Base-by-base conservation (phyloP, 2,329 filamentous ascomycete genomes). In the Paraconiothyrium sp. region DNA sequence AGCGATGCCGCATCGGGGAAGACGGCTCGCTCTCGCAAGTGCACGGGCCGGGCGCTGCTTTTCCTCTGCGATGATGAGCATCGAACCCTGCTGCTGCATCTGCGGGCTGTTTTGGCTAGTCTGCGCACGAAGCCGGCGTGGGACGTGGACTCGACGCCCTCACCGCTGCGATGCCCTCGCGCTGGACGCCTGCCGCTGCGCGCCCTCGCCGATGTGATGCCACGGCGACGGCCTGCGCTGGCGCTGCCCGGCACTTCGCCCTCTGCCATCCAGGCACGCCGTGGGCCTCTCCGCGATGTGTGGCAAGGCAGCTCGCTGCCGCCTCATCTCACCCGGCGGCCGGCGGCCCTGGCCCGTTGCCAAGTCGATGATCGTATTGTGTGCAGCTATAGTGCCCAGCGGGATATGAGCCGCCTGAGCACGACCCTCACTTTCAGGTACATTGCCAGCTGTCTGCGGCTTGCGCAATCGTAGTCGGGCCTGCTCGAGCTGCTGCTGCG, bases 321-420 rank as follows among this genome's bases (percentile, higher is more conserved):
- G 62, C 49, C 35, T 41, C 34, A n/a, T 22, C 50, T 27, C 22
- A 2, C 41, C 10, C 16, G 8, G 30, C 54, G 6, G 54, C 41
- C 22, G 22, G 20, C 46, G 41, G 54, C 57, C 54, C 55, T 54
- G 57, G 63, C 22, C 67, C 62, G 66, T 72, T 73, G 71, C 71
- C 71, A 70, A 74, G 71, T 30, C 61, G 64, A 62, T 60, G 64
- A 67, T 69, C 67, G 39, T 65, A 64, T 72, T 68, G 63, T 69
- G 59, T 72, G 71, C 68, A 64, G 64, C 66, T 39, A 62, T 64
- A 68, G 64, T 59, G 63, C 56, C 60, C 57, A 49, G 49, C 59
- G 58, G 27, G 49, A 61, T 57, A 60, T 64, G 58, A 56, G 60
- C 48, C 55, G 61, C 47, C 58, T 58, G 56, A 61, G 63, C 60